phyloP scores from a whole-genome alignment of 2,329 filamentous ascomycete genomes.

The Xylariaceae sp. region DNA sequence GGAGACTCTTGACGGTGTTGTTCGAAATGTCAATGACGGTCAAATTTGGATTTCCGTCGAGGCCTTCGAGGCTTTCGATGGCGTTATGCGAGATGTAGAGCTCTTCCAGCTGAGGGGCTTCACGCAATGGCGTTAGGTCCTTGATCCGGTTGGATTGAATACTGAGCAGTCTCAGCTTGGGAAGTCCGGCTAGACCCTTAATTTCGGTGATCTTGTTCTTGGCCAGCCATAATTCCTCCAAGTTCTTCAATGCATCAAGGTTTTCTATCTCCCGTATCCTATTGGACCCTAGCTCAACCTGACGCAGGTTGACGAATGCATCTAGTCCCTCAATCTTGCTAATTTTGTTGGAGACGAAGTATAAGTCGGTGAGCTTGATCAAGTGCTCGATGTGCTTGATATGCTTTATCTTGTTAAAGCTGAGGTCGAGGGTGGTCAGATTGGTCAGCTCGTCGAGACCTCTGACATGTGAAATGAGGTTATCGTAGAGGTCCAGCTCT shows the following conservation, averaged over 20 bases:
- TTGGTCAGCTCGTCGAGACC: slow-evolving; percentile 74
- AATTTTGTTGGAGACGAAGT: slow-evolving; percentile 94
- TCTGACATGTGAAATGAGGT: slow-evolving; percentile 81
- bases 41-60: slow-evolving; percentile 64
- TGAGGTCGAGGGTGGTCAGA: slow-evolving; percentile 79
- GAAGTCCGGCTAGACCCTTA: slow-evolving; percentile 67
- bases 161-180: slow-evolving; percentile 80
- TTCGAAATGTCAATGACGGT: slow-evolving; percentile 84
- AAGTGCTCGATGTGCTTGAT: slow-evolving; percentile 85
- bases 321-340: slow-evolving; percentile 80
- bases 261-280: slow-evolving; percentile 85
- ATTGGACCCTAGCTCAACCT: slow-evolving; percentile 89
- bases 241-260: slow-evolving; percentile 66
- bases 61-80: slow-evolving; percentile 70
- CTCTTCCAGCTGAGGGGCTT: slow-evolving; percentile 76
- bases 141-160: slow-evolving; percentile 94
- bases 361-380: slow-evolving; percentile 74
- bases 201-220: slow-evolving; percentile 95
- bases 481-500: slow-evolving; percentile 95
- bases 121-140: slow-evolving; percentile 69
- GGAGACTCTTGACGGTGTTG: slow-evolving; percentile 74
- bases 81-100: slow-evolving; percentile 94
- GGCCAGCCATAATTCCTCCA: slow-evolving; percentile 91
- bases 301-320: slow-evolving; percentile 67
- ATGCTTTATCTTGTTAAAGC: slow-evolving; percentile 99